Evolutionary conservation across 108 stramenopile species (phyloP).

Genomic region (Skeletonema tropicum): DNA sequence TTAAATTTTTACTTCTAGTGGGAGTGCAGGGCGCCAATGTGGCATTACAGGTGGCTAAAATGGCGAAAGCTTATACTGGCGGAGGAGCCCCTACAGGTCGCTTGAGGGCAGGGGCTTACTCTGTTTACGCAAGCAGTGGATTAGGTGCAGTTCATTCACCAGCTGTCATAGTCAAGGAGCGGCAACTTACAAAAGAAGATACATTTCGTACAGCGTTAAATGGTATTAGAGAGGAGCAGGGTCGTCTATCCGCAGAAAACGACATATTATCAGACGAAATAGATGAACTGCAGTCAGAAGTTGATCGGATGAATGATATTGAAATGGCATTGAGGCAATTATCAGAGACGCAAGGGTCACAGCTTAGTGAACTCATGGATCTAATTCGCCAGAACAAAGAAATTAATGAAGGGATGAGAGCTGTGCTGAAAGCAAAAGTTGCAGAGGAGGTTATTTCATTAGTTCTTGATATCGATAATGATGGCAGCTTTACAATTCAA

Average conservation of each 20-base stretch:
- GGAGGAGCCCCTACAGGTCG: too few species aligned
- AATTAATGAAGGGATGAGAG: slow-evolving; percentile 43
- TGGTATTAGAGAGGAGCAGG: slow-evolving; percentile 42
- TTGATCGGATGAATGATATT: slow-evolving; percentile 43
- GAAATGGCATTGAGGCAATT: slow-evolving; percentile 34
- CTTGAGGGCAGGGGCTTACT: background rate
- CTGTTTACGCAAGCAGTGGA: slow-evolving; percentile 28
- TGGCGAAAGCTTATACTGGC: too few species aligned
- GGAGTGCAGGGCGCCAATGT: slow-evolving; percentile 26
- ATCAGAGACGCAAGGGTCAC: slow-evolving; percentile 39
- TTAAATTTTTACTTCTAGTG: background rate
- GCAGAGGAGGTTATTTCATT: slow-evolving; percentile 44
- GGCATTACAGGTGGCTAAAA: background rate
- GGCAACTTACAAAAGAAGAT: slow-evolving; percentile 43
- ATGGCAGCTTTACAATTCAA: slow-evolving; percentile 46
- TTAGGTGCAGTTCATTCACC: slow-evolving; percentile 29
- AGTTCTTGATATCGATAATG: slow-evolving; percentile 43
- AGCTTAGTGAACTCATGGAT: slow-evolving; percentile 34
- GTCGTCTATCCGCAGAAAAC: slow-evolving; percentile 30
- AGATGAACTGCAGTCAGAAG: slow-evolving; percentile 46
- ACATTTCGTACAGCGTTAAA: slow-evolving; percentile 43
- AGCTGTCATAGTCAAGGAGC: slow-evolving; percentile 31
- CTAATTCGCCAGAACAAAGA: slow-evolving; percentile 44
- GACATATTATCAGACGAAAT: slow-evolving; percentile 39
- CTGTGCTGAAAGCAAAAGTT: slow-evolving; percentile 24